These are phyloP conservation scores for Candida parachauliodes DNA, from an alignment of 805 yeast genomes.

Conservation along the genomic window DNA sequence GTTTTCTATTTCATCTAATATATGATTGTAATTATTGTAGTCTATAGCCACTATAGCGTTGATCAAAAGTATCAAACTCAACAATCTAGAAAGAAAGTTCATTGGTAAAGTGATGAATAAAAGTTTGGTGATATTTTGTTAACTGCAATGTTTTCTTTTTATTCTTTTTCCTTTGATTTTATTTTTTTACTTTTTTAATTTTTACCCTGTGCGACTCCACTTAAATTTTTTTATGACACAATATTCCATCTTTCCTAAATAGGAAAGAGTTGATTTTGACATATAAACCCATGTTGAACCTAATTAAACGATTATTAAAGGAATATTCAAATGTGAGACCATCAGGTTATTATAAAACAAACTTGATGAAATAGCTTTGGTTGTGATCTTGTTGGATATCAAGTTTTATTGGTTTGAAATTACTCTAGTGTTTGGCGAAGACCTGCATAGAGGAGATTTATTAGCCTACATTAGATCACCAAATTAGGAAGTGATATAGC, in stretches of 20 bases:
- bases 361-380: too few species aligned
- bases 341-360: too few species aligned
- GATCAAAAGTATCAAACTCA: background rate
- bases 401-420: too few species aligned
- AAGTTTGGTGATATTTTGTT: background rate
- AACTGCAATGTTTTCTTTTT: too few species aligned
- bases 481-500: background rate
- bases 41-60: background rate
- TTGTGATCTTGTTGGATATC: too few species aligned
- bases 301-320: background rate
- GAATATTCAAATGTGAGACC: too few species aligned
- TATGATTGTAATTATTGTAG: slow-evolving; percentile 1
- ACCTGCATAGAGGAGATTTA: background rate
- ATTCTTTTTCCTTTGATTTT: background rate
- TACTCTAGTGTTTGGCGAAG: too few species aligned
- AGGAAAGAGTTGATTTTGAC: slow-evolving; percentile 1
- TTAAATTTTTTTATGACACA: background rate
- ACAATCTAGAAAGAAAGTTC: background rate
- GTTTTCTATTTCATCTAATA: slow-evolving; percentile 3
- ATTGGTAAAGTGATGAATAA: background rate
- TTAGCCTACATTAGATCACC: background rate
- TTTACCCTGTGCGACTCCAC: background rate
- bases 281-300: too few species aligned
- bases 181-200: background rate
- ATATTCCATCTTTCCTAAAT: background rate